Evolutionary conservation across 2,329 filamentous ascomycete species (phyloP), one percentile per base, ranked within the genome.

Genomic region (Stachybotrys elegans): DNA sequence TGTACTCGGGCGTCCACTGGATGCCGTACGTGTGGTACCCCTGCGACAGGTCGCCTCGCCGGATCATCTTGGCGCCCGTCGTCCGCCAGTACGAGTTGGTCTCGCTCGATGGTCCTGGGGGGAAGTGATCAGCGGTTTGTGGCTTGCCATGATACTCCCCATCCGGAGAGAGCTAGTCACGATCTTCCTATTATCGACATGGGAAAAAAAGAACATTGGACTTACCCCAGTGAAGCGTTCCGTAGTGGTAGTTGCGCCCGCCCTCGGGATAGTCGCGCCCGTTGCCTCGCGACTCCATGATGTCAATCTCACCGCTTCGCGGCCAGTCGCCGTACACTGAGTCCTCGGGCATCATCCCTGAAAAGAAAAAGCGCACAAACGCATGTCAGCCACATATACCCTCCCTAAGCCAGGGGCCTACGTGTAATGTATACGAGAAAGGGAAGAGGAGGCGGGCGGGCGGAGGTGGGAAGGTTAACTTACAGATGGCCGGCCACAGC

Each of bases 231-330:
- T 76, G 73, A 17, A 75, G 52, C 4, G 72, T 66, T 40, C 66
- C 64, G 40, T 62, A 67, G 47, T 67, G 61, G 8, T 62, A 57
- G 49, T 76, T 65, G 23, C 68, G 63, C 14, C 72, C 71, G 19
- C 72, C 71, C 19, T 62, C 55, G 29, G 54, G 43, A 50, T 71
- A 70, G 22, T 77, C 64, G 39, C 71, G 55, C 22, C 59, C 56
- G 50, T 78, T 78, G 27, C 75, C 75, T 25, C 72, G 63, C 22
- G 62, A 60, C 58, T 77, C 73, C 45, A 66, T 62, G 43, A 78
- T 73, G 54, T 78, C 75, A 45, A 78, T 78, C 57, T 78, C 75
- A 9, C 75, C 75, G 27, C 67, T 72, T 14, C 60, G 56, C 2
- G 75, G 75, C 75, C 75, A 78, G 14, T 55, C 55, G 11, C 75